Evolutionary conservation across 768 basidiomycete genomes (phyloP).

Genomic region (Rhizopogon roseolus): DNA sequence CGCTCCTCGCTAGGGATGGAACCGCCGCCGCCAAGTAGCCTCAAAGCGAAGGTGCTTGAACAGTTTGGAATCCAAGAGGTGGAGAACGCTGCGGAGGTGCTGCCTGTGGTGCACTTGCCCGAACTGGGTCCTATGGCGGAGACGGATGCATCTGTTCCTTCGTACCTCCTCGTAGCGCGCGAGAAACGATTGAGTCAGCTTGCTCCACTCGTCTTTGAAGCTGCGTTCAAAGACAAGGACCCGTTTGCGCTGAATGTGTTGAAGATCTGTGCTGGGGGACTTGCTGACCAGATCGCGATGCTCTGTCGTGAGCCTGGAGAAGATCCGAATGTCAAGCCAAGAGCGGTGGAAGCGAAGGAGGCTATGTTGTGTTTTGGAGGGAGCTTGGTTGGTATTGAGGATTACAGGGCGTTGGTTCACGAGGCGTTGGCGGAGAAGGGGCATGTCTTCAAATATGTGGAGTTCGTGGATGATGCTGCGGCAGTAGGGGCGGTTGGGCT

Average conservation of each 20-base stretch:
- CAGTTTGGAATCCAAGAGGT: conserved; percentile 52
- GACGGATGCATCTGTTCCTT: conserved; percentile 17
- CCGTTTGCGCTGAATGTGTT: conserved; percentile 60
- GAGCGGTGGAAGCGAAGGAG: conserved; percentile 44
- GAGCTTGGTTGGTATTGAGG: conserved; percentile 61
- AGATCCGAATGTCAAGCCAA: conserved; percentile 24
- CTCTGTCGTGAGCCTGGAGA: conserved; percentile 37
- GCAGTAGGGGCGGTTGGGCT: conserved; percentile 59
- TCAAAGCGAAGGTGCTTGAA: conserved; percentile 45
- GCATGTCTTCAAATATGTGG: conserved; percentile 59
- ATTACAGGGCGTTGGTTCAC: conserved; percentile 51
- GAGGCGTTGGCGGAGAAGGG: conserved; percentile 53
- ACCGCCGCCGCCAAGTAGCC: conserved; percentile 16
- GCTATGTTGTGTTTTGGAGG: conserved; percentile 75
- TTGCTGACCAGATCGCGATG: conserved; percentile 56
- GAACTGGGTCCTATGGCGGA: conserved; percentile 37
- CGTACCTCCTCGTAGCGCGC: conserved; percentile 34
- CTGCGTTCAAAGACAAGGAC: conserved; percentile 68
- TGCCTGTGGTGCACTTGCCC: conserved; percentile 58
- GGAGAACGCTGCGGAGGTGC: conserved; percentile 47
- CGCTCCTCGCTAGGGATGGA: conserved; percentile 33
- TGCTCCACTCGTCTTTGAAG: conserved; percentile 70
- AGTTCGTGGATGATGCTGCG: conserved; percentile 68
- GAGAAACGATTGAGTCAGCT: conserved; percentile 76
- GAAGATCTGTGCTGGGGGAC: conserved; percentile 40